Base-by-base conservation (phyloP, 345 rosid genomes). In the Eucalyptus sp. region DNA sequence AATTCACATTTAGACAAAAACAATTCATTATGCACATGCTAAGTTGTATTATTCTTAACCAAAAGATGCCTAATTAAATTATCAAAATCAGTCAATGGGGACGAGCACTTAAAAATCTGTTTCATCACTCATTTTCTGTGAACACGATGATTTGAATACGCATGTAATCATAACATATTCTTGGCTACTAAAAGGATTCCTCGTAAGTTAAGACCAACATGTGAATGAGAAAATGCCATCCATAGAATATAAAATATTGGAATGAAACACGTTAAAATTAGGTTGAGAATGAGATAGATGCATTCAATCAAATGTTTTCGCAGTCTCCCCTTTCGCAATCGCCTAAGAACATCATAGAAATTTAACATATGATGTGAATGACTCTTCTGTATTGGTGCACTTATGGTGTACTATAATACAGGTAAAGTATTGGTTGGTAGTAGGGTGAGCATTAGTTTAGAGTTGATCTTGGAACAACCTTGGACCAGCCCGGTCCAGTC, bases 371-470 rank as follows among this genome's bases (percentile, higher is more conserved):
- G 60, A 54, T 54, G 27, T 22, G 60, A 54, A 54, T 20, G 60
- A 54, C 25, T 54, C 60, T 54, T 54, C 1, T 22, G 25, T 22
- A 54, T 20, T 3, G 27, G 60, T 54, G 25, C 2, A 0, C 60
- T 54, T 54, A 54, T 54, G 60, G 2, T 18, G 11, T 54, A 54
- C 27, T 54, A 7, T 54, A 8, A 54, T 4, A 54, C 1, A 54
- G 11, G 60, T 54, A 4, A 54, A 20, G 60, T 54, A 51, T 51
- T 51, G 9, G 56, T 51, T 51, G 9, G 22, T 51, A 51, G 22
- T 17, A 17, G 20, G 22, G 0, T 7, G 4, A 51, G 56, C 8
- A 51, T 51, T 0, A 0, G 1, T 51, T 51, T 51, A 0, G 56
- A 51, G 22, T 51, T 37, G 41, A 37, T 37, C 41, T 37, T 37